A percentile compares a stretch with the other conserved stretches of the same genome.
phyloP scores from a whole-genome alignment of 352 stramenopile genomes.

The Phytopythium boreale region DNA sequence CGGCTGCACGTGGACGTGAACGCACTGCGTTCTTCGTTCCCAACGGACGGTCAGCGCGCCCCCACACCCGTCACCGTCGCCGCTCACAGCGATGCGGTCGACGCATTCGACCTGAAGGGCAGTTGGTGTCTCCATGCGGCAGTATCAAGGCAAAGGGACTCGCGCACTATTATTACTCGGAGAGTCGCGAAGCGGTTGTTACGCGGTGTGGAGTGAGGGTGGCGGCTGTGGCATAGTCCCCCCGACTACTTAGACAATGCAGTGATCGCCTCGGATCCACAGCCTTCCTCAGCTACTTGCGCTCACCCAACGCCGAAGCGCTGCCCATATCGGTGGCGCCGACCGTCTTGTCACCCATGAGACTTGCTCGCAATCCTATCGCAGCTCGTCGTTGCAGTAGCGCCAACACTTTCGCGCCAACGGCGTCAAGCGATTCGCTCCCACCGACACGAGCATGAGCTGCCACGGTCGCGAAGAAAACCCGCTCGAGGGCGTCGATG shows the following conservation, averaged over 20 bases:
- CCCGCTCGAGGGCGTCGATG: background rate
- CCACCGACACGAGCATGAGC: background rate
- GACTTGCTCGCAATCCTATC: background rate
- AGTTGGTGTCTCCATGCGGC: background rate
- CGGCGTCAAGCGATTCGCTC: background rate
- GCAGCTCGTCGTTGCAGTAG: background rate
- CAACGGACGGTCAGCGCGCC: background rate
- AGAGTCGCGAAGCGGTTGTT: background rate
- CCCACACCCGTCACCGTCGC: background rate
- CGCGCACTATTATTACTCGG: background rate
- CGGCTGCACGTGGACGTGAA: background rate
- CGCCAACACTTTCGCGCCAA: background rate
- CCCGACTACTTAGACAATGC: too few species aligned
- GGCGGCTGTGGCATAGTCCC: too few species aligned
- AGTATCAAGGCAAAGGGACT: background rate
- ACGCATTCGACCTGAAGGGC: background rate
- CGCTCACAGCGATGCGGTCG: background rate
- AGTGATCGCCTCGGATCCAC: background rate
- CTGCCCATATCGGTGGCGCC: background rate
- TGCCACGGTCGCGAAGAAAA: background rate
- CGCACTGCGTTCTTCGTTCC: background rate
- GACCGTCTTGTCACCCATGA: background rate
- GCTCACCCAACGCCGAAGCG: background rate
- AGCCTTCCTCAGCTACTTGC: background rate
- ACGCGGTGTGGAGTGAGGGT: background rate